These are phyloP conservation scores for Camellia oleifera DNA, from an alignment of 179 eudicot species.

Conservation along the genomic window DNA sequence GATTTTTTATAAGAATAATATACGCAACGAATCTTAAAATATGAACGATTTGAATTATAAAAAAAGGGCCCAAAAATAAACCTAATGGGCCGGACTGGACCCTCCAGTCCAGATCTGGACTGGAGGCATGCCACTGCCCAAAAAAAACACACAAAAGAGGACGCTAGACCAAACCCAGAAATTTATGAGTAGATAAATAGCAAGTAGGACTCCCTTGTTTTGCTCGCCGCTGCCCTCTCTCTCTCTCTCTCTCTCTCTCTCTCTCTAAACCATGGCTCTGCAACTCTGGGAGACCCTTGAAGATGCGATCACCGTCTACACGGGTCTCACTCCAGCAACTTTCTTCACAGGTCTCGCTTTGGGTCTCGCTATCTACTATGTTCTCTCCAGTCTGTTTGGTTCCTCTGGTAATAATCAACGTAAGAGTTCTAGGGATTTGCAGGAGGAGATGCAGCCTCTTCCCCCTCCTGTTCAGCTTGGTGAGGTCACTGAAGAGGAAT, in stretches of 20 bases:
- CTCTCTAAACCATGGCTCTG: constrained; percentile 40
- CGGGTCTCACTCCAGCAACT: constrained; percentile 62
- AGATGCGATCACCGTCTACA: constrained; percentile 57
- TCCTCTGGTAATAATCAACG: constrained; percentile 26
- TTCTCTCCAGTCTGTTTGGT: constrained; percentile 53
- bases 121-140: no score
- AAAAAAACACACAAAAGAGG: no score
- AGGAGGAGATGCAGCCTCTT: constrained; percentile 51
- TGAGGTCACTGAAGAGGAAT: constrained; percentile 57
- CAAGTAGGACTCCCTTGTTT: not conserved
- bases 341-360: constrained; percentile 65
- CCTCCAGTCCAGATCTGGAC: no score
- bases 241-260: not conserved
- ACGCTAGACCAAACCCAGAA: not conserved
- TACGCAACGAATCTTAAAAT: no score
- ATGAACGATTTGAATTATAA: no score
- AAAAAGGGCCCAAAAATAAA: no score
- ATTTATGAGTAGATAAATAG: not conserved
- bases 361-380: constrained; percentile 59
- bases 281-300: constrained; percentile 69
- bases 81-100: no score
- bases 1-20: no score
- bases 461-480: constrained; percentile 73
- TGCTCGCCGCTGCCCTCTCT: not conserved
- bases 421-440: constrained; percentile 25